A percentile compares a stretch with the other conserved stretches of the same genome.
Conservation (phyloP, 352 stramenopile genomes). For the Globisporangium iwayamae region DNA sequence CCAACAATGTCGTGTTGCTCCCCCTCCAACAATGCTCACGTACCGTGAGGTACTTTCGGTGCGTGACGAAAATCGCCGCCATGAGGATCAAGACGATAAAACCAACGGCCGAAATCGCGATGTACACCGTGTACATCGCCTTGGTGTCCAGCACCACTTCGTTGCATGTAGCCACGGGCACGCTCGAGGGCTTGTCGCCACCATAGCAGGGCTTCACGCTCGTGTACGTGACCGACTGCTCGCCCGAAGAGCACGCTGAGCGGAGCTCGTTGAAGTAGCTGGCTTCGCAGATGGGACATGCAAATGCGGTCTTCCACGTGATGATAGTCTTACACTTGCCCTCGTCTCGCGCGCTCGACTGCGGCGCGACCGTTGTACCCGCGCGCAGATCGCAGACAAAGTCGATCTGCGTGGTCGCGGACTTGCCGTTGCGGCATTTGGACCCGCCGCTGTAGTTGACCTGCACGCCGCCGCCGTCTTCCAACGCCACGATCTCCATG, state of each 20-base stretch:
- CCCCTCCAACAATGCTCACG: slow-evolving; percentile 1
- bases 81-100: slow-evolving; percentile 69
- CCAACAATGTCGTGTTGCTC: too few relatives aligned
- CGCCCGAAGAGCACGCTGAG: slow-evolving; percentile 49
- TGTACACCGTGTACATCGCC: slow-evolving; percentile 72
- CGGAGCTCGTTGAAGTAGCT: slow-evolving; percentile 63
- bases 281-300: slow-evolving; percentile 61
- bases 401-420: slow-evolving; percentile 48
- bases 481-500: slow-evolving; percentile 53
- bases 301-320: slow-evolving; percentile 66
- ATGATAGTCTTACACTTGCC: slow-evolving; percentile 54
- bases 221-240: slow-evolving; percentile 59
- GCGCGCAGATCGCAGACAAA: slow-evolving; percentile 72
- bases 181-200: slow-evolving; percentile 32
- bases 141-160: slow-evolving; percentile 71
- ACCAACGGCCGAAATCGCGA: slow-evolving; percentile 50
- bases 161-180: slow-evolving; percentile 57
- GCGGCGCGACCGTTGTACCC: slow-evolving; percentile 42
- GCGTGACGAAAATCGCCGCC: slow-evolving; percentile 58
- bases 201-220: slow-evolving; percentile 61
- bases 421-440: slow-evolving; percentile 41
- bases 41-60: slow-evolving; percentile 76
- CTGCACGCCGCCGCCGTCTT: slow-evolving; percentile 55
- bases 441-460: slow-evolving; percentile 55
- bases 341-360: slow-evolving; percentile 30